These are phyloP conservation scores for Apiospora koreana DNA, from an alignment of 2,329 filamentous ascomycete species.

Conservation along the genomic window DNA sequence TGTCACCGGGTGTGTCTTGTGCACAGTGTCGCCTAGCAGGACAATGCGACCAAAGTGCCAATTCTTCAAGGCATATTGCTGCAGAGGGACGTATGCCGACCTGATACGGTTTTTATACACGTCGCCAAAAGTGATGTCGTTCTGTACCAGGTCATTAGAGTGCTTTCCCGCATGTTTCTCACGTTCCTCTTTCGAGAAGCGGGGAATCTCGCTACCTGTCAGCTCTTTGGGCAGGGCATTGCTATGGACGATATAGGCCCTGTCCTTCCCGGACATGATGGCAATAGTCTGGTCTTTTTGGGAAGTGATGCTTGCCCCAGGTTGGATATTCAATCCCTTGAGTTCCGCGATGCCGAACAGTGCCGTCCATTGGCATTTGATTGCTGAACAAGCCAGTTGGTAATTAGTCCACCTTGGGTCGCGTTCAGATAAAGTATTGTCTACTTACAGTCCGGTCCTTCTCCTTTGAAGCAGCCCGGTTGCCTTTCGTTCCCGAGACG, in stretches of 20 bases:
- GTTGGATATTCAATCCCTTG: background rate
- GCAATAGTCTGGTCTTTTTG: background rate
- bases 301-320: background rate
- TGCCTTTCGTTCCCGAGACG: conserved; percentile 6
- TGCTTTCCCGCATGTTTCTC: background rate
- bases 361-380: conserved; percentile 2
- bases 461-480: conserved; percentile 2
- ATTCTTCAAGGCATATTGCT: conserved; percentile 37
- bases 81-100: conserved; percentile 25
- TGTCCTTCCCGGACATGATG: background rate
- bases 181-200: conserved; percentile 4
- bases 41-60: conserved; percentile 42
- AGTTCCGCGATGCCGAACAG: conserved; percentile 11
- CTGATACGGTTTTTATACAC: conserved; percentile 24
- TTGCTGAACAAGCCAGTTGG: background rate
- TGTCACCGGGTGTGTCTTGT: conserved; percentile 34
- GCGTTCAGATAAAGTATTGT: background rate
- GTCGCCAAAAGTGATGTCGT: conserved; percentile 23
- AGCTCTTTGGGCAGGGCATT: background rate
- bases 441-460: background rate
- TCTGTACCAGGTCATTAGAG: background rate
- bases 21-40: conserved; percentile 41
- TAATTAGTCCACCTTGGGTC: background rate
- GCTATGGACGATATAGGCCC: background rate
- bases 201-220: conserved; percentile 8